Base-by-base conservation (phyloP, 139 green algal species). In the Chlorella vulgaris region DNA sequence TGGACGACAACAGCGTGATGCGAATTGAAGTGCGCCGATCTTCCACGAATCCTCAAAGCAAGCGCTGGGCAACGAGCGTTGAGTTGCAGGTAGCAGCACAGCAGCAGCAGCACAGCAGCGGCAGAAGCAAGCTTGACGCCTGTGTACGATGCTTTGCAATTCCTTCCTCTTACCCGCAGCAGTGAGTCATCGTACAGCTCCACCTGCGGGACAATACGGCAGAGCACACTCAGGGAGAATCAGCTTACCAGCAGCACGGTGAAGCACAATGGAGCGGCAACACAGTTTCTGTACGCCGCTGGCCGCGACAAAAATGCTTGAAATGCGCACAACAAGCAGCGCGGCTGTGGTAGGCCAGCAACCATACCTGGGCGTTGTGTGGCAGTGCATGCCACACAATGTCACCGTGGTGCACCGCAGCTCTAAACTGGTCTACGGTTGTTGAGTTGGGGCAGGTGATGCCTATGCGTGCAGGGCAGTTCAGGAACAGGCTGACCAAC, bases 401-500 rank as follows among this genome's bases (percentile, higher is more conserved):
- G 68, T 83, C 73, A 21, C 90, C 88, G 3, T 51, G 29, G n/a
- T n/a, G 18, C 4, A 93, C 69, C 5, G 89, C 89, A 7, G 65
- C 71, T 28, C 60, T 13, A 26, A 93, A 83, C 1, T 42, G 83
- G 29, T 31, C 47, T 43, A 81, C 60, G 0, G 58, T 60, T 3
- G 60, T 81, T 28, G 74, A 7, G 35, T 79, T 79, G 53, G 90
- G 90, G 81, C 90, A 94, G 4, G 75, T 55, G 3, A 94, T 33
- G 19, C 90, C 88, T 51, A 93, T 83, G 63, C 60, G 69, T 2
- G 69, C 33, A 8, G 90, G 90, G 71, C 90, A 94, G 81, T 92
- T 84, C 28, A 94, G 69, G 81, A 82, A 94, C 15, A 94, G 81
- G 4, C 81, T 89, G 0, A 91, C 53, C 24, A 94, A 47, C 60